phyloP scores from a whole-genome alignment of 1,139 yeast species.

The Lizanozyma gosingica region DNA sequence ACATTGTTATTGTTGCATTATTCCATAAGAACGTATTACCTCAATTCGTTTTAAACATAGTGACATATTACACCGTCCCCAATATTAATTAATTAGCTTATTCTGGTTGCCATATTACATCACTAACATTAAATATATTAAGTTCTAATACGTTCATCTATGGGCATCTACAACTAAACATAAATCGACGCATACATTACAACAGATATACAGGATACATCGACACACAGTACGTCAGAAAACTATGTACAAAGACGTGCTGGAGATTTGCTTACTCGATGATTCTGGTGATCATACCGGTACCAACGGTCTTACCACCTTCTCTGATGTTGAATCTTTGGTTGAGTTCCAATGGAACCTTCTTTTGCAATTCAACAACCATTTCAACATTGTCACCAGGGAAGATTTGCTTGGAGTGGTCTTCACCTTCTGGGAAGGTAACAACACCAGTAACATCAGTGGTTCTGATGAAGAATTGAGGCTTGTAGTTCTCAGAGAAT shows the following conservation, averaged over 20 bases:
- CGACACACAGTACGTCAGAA: not conserved
- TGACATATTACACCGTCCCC: too few relatives aligned
- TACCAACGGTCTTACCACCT: conserved; percentile 99
- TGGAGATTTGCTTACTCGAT: conserved; percentile 45
- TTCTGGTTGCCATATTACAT: too few relatives aligned
- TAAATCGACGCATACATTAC: too few relatives aligned
- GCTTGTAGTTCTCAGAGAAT: conserved; percentile 95
- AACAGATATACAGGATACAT: not conserved
- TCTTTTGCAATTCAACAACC: conserved; percentile 84
- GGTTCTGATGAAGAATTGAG: conserved; percentile 94
- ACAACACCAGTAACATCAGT: conserved; percentile 90
- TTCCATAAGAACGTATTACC: too few relatives aligned
- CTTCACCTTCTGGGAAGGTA: conserved; percentile 86
- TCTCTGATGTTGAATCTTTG: conserved; percentile 99
- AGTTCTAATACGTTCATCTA: too few relatives aligned
- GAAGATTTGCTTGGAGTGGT: conserved; percentile 82
- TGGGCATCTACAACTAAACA: too few relatives aligned
- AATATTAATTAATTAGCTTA: too few relatives aligned
- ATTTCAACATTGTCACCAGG: conserved; percentile 99
- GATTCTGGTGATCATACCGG: conserved; percentile 94
- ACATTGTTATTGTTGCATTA: too few relatives aligned
- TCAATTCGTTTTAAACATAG: too few relatives aligned
- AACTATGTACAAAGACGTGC: not conserved
- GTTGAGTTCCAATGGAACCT: conserved; percentile 91
- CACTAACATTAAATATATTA: too few relatives aligned